phyloP scores from a whole-genome alignment of 1,284 basidiomycete species.

The Sanghuangporus baumii region DNA sequence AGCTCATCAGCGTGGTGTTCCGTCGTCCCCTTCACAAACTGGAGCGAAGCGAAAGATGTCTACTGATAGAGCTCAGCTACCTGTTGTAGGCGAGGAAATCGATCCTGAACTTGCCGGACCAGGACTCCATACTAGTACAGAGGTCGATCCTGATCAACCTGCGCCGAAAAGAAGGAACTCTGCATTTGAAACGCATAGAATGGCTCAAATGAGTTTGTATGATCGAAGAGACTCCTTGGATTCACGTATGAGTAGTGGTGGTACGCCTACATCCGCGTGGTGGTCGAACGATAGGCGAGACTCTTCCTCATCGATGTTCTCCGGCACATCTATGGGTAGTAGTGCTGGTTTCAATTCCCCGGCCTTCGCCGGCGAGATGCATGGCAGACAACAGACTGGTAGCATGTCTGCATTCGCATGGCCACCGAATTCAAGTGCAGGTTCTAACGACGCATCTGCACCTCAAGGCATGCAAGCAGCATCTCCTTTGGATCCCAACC shows the following conservation, averaged over 20 bases:
- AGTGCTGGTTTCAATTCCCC: slow-evolving; percentile 41
- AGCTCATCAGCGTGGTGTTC: slow-evolving; percentile 14
- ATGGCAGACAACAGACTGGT: slow-evolving; percentile 48
- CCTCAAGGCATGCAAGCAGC: slow-evolving; percentile 32
- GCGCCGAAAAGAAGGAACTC: slow-evolving; percentile 76
- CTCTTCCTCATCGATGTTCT: slow-evolving; percentile 61
- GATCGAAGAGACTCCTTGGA: slow-evolving; percentile 75
- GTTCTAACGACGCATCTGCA: slow-evolving; percentile 38
- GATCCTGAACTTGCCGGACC: slow-evolving; percentile 67
- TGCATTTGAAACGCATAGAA: slow-evolving; percentile 65
- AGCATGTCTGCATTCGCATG: slow-evolving; percentile 67
- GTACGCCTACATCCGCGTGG: slow-evolving; percentile 33
- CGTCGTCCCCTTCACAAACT: slow-evolving; percentile 15
- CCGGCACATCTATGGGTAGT: slow-evolving; percentile 52
- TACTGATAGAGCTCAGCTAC: slow-evolving; percentile 48
- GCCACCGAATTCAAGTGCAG: slow-evolving; percentile 45
- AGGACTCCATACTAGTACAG: slow-evolving; percentile 52
- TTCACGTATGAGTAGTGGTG: slow-evolving; percentile 38
- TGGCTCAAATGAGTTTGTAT: slow-evolving; percentile 65
- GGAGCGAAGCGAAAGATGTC: slow-evolving; percentile 81
- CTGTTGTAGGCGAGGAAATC: slow-evolving; percentile 49
- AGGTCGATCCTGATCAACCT: slow-evolving; percentile 55
- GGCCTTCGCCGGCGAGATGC: slow-evolving; percentile 59
- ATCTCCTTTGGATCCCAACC: slow-evolving; percentile 34
- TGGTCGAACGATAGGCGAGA: slow-evolving; percentile 67